Conservation (phyloP, 495 filamentous ascomycete species). For the Penicillium tannophilum region DNA sequence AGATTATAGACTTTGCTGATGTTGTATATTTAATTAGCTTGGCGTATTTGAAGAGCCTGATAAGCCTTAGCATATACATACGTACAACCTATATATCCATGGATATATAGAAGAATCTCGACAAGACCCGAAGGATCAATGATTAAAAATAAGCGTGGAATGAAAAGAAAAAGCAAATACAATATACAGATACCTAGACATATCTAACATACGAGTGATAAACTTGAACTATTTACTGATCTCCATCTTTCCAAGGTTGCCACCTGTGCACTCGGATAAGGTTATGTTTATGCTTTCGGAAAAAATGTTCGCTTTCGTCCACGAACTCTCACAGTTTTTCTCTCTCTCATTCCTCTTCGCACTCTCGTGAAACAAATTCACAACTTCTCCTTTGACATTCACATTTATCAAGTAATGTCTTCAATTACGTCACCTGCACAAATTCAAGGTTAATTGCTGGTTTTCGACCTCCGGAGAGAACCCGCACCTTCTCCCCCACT, state of each 20-base stretch:
- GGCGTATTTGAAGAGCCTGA: neutral
- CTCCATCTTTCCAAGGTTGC: no score
- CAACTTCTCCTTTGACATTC: neutral
- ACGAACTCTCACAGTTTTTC: neutral
- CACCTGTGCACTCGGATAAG: neutral
- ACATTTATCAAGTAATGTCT: neutral
- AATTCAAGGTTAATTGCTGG: neutral
- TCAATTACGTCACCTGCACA: neutral
- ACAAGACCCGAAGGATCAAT: no score
- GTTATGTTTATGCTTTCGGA: neutral
- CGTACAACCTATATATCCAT: neutral
- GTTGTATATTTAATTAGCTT: neutral
- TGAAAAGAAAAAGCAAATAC: neutral
- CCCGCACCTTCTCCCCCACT: neutral
- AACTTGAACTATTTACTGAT: no score
- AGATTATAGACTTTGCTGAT: no score
- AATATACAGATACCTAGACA: neutral
- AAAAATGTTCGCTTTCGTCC: constrained; percentile 1
- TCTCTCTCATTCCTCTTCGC: neutral
- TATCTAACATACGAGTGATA: neutral
- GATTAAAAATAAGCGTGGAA: no score
- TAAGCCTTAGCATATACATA: neutral
- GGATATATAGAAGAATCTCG: neutral
- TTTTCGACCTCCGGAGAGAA: neutral
- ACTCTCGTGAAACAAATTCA: no score